Evolutionary conservation across 495 filamentous ascomycete genomes (phyloP), one percentile per base, ranked within the genome.

Genomic region (Neurospora sp.): DNA sequence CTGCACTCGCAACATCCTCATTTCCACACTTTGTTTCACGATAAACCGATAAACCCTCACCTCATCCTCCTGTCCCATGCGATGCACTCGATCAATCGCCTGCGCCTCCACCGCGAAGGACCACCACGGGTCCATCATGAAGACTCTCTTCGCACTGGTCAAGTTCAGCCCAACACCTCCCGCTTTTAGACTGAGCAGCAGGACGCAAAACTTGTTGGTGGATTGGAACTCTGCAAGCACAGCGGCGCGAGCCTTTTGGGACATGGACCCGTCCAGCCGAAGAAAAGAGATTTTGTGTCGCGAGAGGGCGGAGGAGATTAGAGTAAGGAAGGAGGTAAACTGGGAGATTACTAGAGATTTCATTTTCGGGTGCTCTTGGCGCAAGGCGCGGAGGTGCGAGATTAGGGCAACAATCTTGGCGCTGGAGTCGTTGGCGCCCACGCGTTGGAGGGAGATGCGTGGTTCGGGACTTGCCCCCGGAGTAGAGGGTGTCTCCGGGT

Each of bases 71-170:
- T 99, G 96, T 0, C 96, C 96, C 95, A 99, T 97, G 10, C 96
- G 89, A 83, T 99, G 96, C n/a, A 99, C 94, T 5, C 96, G 92
- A 84, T 99, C 96, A 76, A 99, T 97, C 35, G 96, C 96, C 80
- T 99, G 96, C 11, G 94, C 93, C 81, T 99, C 96, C 35, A 98
- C 90, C 4, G 96, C 94, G 80, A 93, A 98, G 75, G 93, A 96
- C 96, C 96, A 99, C 96, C 96, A 99, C 0, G 96, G 95, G 82
- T 99, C 96, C 95, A 98, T 97, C 92, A 99, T 94, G 80, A 91
- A 98, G 12, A 98, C 96, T 71, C 92, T 85, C 75, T 90, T 92
- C 18, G 96, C 96, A 71, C 88, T 88, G 5, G 94, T 98, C 59
- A 99, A 85, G 78, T 99, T 99, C 44, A 99, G 84, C 0, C 96